Percentiles rank a stretch among this genome's conserved stretches.
These are phyloP conservation scores for Bretschneidera sinensis DNA, from an alignment of 345 rosid species.

Conservation along the genomic window DNA sequence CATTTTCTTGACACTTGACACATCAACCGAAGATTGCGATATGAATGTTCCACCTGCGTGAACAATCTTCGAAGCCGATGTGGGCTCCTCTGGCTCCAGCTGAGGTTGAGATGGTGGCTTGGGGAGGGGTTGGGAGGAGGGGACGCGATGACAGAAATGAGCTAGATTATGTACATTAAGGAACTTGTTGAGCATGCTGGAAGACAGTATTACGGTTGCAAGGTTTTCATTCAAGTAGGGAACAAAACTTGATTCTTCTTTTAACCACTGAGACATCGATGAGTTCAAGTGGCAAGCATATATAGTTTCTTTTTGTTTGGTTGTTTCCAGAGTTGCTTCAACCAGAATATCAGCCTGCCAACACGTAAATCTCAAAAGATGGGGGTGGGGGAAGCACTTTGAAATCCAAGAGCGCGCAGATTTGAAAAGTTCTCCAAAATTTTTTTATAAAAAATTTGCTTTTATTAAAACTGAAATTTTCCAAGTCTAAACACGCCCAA, in stretches of 20 bases:
- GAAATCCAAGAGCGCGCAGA: too few relatives aligned
- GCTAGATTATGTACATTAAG: constrained; percentile 19
- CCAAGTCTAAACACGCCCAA: too few relatives aligned
- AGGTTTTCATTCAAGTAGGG: not conserved
- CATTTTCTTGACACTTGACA: not conserved
- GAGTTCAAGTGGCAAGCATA: constrained; percentile 5
- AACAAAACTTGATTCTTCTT: not conserved
- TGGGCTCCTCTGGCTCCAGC: not conserved
- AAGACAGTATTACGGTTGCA: not conserved
- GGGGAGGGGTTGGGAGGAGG: too few relatives aligned
- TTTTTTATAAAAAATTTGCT: too few relatives aligned
- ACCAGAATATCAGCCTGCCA: too few relatives aligned
- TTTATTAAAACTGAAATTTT: too few relatives aligned
- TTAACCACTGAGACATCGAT: constrained; percentile 4
- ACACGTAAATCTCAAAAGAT: too few relatives aligned
- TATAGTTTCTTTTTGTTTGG: too few relatives aligned
- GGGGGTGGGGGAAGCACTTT: too few relatives aligned
- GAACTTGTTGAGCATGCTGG: constrained; percentile 31
- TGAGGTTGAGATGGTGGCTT: not conserved
- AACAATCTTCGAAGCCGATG: constrained; percentile 30
- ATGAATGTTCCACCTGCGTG: constrained; percentile 29
- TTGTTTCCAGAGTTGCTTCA: too few relatives aligned
- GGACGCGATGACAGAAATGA: not conserved
- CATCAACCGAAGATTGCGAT: constrained; percentile 4
- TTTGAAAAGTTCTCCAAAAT: too few relatives aligned